These are phyloP conservation scores for Paramecium sexaurelia DNA, from an alignment of 73 alveolate genomes.

Conservation along the genomic window DNA sequence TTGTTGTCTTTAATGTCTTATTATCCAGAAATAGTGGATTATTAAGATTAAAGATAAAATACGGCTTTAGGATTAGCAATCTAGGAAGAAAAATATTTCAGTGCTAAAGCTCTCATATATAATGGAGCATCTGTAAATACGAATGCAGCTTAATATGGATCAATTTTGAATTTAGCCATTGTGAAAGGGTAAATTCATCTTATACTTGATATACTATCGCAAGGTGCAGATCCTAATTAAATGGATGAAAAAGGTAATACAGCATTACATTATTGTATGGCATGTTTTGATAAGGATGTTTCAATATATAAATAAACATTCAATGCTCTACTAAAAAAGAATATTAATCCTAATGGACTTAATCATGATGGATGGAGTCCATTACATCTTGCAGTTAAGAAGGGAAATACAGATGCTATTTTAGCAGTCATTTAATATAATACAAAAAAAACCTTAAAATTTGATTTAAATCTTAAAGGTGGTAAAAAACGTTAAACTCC, in stretches of 20 bases:
- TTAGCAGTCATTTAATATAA: constrained; percentile 70
- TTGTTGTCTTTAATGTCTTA: constrained; percentile 3
- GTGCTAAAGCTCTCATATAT: constrained; percentile 71
- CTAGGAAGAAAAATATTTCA: constrained; percentile 71
- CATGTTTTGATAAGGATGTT: constrained; percentile 69
- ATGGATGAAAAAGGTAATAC: constrained; percentile 76
- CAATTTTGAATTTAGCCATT: constrained; percentile 74
- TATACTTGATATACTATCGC: constrained; percentile 61
- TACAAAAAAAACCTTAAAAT: background rate
- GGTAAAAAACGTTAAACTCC: constrained; percentile 73
- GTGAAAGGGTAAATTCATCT: constrained; percentile 68
- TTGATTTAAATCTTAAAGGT: constrained; percentile 72
- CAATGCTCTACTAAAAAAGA: background rate
- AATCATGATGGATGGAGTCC: constrained; percentile 79
- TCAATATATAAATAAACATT: background rate
- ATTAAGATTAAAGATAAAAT: constrained; percentile 68
- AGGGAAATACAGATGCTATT: constrained; percentile 71
- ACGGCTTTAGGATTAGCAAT: constrained; percentile 78
- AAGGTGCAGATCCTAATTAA: constrained; percentile 73
- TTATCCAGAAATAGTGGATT: constrained; percentile 35
- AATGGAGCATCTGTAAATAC: constrained; percentile 71
- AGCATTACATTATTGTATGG: constrained; percentile 76
- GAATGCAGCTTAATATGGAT: constrained; percentile 76
- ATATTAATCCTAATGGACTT: constrained; percentile 69
- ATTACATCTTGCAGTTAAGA: constrained; percentile 76